These are phyloP conservation scores for Acacia concinna DNA, from an alignment of 331 rosid species.

Conservation along the genomic window DNA sequence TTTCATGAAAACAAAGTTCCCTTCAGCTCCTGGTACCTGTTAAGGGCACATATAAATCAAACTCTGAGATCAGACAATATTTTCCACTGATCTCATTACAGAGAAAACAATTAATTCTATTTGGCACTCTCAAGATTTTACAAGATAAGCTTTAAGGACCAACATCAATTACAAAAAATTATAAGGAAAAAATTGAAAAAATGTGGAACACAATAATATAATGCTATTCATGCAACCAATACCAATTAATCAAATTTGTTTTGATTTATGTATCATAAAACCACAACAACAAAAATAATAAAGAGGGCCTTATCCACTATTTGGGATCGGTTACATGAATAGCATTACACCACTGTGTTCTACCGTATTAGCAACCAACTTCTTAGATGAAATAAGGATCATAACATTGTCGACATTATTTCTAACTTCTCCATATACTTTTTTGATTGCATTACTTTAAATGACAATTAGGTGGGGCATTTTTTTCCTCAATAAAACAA, in stretches of 20 bases:
- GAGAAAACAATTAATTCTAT: background rate
- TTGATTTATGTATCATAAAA: background rate
- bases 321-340: background rate
- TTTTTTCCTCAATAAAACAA: background rate
- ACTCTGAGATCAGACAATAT: conserved; percentile 1
- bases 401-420: background rate
- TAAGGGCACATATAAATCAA: conserved; percentile 4
- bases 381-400: background rate
- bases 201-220: background rate
- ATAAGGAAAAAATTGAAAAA: background rate
- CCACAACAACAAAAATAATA: background rate
- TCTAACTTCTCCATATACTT: background rate
- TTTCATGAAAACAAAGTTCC: conserved; percentile 86
- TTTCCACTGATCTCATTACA: background rate
- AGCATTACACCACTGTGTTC: background rate
- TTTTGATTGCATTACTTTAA: background rate
- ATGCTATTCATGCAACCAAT: background rate
- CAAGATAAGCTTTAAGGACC: background rate
- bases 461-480: conserved; percentile 4
- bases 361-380: background rate
- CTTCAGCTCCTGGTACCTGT: conserved; percentile 96
- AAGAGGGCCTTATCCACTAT: background rate
- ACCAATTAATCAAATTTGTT: no score
- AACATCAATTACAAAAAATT: background rate
- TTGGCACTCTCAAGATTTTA: background rate